These are phyloP conservation scores for Acacia pycnantha DNA, from an alignment of 331 rosid species.

Conservation along the genomic window DNA sequence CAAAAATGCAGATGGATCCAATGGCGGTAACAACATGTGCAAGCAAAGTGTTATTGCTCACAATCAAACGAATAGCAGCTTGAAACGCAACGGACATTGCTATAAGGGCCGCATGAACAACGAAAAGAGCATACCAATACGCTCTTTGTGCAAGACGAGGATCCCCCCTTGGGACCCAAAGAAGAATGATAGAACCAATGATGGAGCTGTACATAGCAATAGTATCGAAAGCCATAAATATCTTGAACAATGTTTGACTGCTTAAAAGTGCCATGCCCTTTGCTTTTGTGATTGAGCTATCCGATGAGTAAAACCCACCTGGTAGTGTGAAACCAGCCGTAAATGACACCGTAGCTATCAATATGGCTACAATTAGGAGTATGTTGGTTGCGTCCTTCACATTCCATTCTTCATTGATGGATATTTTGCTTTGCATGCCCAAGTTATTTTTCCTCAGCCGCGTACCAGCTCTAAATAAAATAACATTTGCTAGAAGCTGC, in stretches of 20 bases:
- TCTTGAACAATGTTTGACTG: background rate
- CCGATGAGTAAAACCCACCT: background rate
- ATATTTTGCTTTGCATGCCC: background rate
- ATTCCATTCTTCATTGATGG: background rate
- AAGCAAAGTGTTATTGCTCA: background rate
- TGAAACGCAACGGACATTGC: background rate
- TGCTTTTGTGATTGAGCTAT: background rate
- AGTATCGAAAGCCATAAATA: background rate
- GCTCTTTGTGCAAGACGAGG: background rate
- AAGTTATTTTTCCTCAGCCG: background rate
- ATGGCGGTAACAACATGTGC: background rate
- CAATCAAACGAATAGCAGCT: background rate
- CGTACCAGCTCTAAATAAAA: background rate
- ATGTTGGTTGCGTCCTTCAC: background rate
- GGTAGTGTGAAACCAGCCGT: background rate
- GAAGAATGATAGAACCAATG: background rate
- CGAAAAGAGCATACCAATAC: rapidly evolving
- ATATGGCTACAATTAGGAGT: background rate
- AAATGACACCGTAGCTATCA: background rate
- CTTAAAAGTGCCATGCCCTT: background rate
- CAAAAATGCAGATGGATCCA: background rate
- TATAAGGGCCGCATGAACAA: background rate
- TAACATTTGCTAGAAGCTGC: too few relatives aligned
- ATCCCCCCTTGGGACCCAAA: background rate
- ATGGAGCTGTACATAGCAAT: background rate